phyloP scores from a whole-genome alignment of 257 asterid genomes.

The Rhazya stricta region DNA sequence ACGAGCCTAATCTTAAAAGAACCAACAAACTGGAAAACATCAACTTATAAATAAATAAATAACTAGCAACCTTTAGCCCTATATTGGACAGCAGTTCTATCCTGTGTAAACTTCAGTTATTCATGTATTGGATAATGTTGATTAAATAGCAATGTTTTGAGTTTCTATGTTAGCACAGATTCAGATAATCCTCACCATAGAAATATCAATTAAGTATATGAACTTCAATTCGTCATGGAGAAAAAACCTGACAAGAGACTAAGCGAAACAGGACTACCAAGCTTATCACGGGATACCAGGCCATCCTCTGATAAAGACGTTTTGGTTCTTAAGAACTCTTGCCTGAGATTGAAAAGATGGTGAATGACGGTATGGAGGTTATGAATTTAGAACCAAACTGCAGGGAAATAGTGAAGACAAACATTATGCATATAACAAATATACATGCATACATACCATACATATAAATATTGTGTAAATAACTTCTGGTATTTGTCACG shows the following conservation, averaged over 20 bases:
- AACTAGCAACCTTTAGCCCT: not conserved
- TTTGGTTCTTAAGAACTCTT: conserved; percentile 64
- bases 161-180: not conserved
- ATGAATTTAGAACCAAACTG: not conserved
- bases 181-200: not conserved
- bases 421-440: too few relatives aligned
- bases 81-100: not conserved
- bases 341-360: conserved; percentile 23
- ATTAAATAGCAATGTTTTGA: not conserved
- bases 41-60: too few relatives aligned
- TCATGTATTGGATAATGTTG: not conserved
- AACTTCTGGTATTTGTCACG: not conserved
- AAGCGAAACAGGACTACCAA: not conserved
- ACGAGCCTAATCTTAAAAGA: conserved; percentile 73
- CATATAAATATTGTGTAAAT: not conserved
- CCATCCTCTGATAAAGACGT: conserved; percentile 38
- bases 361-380: not conserved
- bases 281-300: conserved; percentile 41
- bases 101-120: too few relatives aligned
- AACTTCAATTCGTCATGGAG: not conserved
- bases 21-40: conserved; percentile 33
- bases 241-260: not conserved
- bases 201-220: not conserved
- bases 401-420: too few relatives aligned
- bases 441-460: not conserved